phyloP scores from a whole-genome alignment of 768 basidiomycete species.

The Asterophora lycoperdoides region DNA sequence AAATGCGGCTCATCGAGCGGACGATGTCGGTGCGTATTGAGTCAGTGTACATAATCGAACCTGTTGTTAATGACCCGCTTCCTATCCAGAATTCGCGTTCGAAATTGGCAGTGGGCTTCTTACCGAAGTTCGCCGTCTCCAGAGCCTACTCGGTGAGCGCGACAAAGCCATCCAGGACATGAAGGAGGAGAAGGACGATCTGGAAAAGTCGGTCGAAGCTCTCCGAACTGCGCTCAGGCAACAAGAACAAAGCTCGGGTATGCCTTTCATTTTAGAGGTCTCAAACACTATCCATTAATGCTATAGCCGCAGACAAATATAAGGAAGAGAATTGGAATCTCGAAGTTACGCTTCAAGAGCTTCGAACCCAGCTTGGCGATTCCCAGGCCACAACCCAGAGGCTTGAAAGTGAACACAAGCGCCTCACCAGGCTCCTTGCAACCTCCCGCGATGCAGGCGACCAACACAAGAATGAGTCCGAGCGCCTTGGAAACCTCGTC shows the following conservation, averaged over 20 bases:
- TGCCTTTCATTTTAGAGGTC: constrained; percentile 17
- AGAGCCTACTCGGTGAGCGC: constrained; percentile 84
- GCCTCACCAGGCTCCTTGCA: constrained; percentile 71
- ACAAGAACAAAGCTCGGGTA: constrained; percentile 80
- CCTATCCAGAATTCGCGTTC: constrained; percentile 83
- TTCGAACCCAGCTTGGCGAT: constrained; percentile 65
- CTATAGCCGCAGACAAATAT: constrained; percentile 66
- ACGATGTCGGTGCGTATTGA: constrained; percentile 72
- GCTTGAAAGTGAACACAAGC: constrained; percentile 79
- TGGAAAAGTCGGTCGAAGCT: constrained; percentile 74
- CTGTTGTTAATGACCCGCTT: constrained; percentile 9
- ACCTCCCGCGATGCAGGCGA: constrained; percentile 72
- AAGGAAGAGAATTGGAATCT: constrained; percentile 99
- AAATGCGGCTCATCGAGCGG: constrained; percentile 86
- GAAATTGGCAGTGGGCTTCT: constrained; percentile 94
- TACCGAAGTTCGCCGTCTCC: constrained; percentile 87
- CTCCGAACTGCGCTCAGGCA: constrained; percentile 69
- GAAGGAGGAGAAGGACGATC: constrained; percentile 88
- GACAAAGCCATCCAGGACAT: constrained; percentile 91
- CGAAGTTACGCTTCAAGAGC: constrained; percentile 88
- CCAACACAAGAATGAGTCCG: constrained; percentile 81
- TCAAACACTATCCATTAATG: constrained; percentile 7
- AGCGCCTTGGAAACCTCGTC: constrained; percentile 57
- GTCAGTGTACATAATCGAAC: constrained; percentile 9
- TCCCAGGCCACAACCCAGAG: constrained; percentile 62